Evolutionary conservation across 768 basidiomycete genomes (phyloP).

Genomic region (Tephrocybe rancida): DNA sequence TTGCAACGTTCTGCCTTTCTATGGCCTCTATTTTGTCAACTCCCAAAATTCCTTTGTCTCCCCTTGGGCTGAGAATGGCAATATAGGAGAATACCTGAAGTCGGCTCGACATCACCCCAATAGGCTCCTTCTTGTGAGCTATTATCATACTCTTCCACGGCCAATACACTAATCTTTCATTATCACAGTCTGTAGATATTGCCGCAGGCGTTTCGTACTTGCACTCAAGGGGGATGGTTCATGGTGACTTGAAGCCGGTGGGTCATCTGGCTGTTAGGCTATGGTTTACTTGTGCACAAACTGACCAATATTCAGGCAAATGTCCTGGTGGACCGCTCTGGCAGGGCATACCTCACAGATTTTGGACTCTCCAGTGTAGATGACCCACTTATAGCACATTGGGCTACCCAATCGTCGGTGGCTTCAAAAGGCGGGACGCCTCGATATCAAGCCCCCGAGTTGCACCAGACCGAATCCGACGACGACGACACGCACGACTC

Average conservation of each 20-base stretch:
- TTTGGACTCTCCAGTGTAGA: background rate
- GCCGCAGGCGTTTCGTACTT: background rate
- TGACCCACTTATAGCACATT: background rate
- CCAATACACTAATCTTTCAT: too few relatives aligned
- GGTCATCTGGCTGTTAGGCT: too few relatives aligned
- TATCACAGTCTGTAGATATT: background rate
- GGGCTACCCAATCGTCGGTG: background rate
- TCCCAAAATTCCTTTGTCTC: background rate
- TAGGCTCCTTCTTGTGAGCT: background rate
- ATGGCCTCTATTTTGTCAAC: background rate
- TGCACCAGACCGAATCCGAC: background rate
- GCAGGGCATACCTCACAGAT: background rate
- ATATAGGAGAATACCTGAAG: background rate
- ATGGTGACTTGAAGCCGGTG: conserved; percentile 5
- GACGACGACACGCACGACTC: too few relatives aligned
- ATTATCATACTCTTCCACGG: too few relatives aligned
- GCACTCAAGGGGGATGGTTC: background rate
- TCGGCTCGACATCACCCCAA: background rate
- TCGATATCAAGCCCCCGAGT: background rate
- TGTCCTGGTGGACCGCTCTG: background rate
- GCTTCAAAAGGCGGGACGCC: background rate
- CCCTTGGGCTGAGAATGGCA: conserved; percentile 3
- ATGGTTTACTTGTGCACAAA: too few relatives aligned
- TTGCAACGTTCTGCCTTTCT: conserved; percentile 3
- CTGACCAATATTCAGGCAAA: too few relatives aligned